Base-by-base conservation (phyloP, 2,329 filamentous ascomycete genomes). In the Trichoderma sp. region DNA sequence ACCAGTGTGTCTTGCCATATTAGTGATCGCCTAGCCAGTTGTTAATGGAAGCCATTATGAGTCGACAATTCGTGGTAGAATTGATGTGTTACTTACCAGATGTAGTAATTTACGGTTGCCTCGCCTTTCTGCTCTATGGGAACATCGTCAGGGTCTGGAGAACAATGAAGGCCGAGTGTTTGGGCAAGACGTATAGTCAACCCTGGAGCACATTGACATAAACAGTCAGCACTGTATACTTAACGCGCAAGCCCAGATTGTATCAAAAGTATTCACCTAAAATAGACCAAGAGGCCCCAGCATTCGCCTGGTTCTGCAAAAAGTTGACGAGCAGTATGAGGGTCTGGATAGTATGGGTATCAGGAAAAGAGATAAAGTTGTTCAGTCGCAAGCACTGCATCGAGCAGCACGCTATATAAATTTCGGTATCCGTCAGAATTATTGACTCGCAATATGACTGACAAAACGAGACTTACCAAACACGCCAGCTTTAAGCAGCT, bases 1-100 rank as follows among this genome's bases (percentile, higher is more conserved):
- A 64, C 33, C 19, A 64, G 10, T 1, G 61, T 64, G n/a, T 64
- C 49, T 37, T 64, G 61, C 61, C 61, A 64, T 64, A 64, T 64
- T 13, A 64, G n/a, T 14, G 47, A 37, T 56, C 61, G 61, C 61
- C 61, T 64, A 43, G 10, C 21, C 10, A 40, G 11, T 43, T 43
- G 40, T 43, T 43, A 19, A 43, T 31, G 5, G 5, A 3, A 27
- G 8, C 11, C 5, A 5, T 7, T 5, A 40, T 64, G 14, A 64
- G 19, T 14, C 24, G 4, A n/a, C 2, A 11, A 19, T n/a, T 21
- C 19, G 6, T 16, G 16, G 5, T 10, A 16, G 11, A 21, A 13
- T 27, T 4, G 4, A 43, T 24, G 6, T 19, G n/a, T n/a, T 19
- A 24, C n/a, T 29, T 56, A 65, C 62, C 52, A 65, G 19, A 65